phyloP scores from a whole-genome alignment of 345 rosid genomes.

The Populus pruinosa region DNA sequence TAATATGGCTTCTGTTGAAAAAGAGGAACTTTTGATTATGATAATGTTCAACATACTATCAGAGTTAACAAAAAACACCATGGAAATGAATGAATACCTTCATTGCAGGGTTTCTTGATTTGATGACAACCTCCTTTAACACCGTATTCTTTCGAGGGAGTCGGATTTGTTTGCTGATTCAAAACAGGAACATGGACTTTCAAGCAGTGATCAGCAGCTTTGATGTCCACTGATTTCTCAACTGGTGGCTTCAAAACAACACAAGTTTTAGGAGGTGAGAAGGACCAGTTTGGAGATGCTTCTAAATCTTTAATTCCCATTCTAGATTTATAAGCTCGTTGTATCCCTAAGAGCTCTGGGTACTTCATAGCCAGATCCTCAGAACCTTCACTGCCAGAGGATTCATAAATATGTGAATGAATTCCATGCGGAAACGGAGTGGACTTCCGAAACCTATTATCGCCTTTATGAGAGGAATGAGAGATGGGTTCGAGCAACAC shows the following conservation, averaged over 20 bases:
- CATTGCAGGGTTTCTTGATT: slow-evolving; percentile 14
- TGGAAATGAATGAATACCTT: slow-evolving; percentile 13
- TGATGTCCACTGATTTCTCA: slow-evolving; percentile 30
- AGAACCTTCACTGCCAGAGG: slow-evolving; percentile 47
- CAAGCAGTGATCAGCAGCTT: slow-evolving; percentile 18
- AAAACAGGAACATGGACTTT: slow-evolving; percentile 11
- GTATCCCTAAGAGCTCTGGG: slow-evolving; percentile 71
- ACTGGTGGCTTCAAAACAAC: slow-evolving; percentile 58
- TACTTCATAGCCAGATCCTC: slow-evolving; percentile 49
- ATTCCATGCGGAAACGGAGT: slow-evolving; percentile 56
- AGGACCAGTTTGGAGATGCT: slow-evolving; percentile 69
- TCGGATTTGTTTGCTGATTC: slow-evolving; percentile 14
- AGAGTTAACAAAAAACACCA: background rate
- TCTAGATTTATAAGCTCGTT: slow-evolving; percentile 38
- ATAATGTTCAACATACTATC: background rate
- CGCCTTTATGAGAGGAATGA: slow-evolving; percentile 31
- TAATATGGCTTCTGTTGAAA: slow-evolving; percentile 27
- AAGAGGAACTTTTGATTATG: background rate
- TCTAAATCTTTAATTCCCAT: slow-evolving; percentile 43
- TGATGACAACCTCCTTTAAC: slow-evolving; percentile 12
- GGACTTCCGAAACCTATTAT: slow-evolving; percentile 34
- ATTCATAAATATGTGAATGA: slow-evolving; percentile 45
- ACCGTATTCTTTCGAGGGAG: slow-evolving; percentile 12
- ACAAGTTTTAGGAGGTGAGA: slow-evolving; percentile 91
- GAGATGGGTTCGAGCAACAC: slow-evolving; percentile 56